Evolutionary conservation across 257 asterid genomes (phyloP), one percentile per base, ranked within the genome.

Genomic region (Linderniella brevidens): DNA sequence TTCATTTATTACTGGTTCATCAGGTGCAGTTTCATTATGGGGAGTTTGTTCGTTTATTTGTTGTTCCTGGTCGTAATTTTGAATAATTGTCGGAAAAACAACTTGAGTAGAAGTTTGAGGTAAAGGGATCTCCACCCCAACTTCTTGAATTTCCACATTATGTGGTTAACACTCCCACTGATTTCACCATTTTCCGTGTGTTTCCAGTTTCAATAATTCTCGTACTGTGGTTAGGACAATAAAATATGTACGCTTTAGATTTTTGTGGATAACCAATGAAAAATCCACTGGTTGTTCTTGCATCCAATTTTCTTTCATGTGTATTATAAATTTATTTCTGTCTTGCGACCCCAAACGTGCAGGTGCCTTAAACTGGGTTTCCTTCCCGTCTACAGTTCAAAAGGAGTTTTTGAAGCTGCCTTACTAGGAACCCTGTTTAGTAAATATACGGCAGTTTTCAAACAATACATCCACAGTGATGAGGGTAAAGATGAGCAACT

Each of bases 351-450:
- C 19, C 59, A 54, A 20, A 43, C 19, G 25, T 32, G 50, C 5
- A 45, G 32, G 32, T 55, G 60, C 17, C 42, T 55, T 13, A 35
- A 55, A 46, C 53, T 55, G 11, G 53, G 60, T 45, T 46, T 55
- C 37, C 52, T 25, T 6, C 35, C 13, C 8, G 25, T 54, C 59
- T 19, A 36, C 11, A 55, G 11, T 46, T 55, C 53, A 18, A 55
- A 44, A 43, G 53, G 46, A 46, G 32, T 25, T 25, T 25, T 25
- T 6, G 32, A 25, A 25, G 32, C 52, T n/a, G 25, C 42, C 12
- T 54, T 55, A 35, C 17, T 42, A 14, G 59, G 52, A 45, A 44
- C 52, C 49, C 25, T 54, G 13, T 41, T 54, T 19, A 35, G 14
- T 2, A 49, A n/a, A 49, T 49, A 49, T 3, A 14, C 4, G 6